Evolutionary conservation across 2,329 filamentous ascomycete species (phyloP).

Genomic region (Beauveria asiatica): DNA sequence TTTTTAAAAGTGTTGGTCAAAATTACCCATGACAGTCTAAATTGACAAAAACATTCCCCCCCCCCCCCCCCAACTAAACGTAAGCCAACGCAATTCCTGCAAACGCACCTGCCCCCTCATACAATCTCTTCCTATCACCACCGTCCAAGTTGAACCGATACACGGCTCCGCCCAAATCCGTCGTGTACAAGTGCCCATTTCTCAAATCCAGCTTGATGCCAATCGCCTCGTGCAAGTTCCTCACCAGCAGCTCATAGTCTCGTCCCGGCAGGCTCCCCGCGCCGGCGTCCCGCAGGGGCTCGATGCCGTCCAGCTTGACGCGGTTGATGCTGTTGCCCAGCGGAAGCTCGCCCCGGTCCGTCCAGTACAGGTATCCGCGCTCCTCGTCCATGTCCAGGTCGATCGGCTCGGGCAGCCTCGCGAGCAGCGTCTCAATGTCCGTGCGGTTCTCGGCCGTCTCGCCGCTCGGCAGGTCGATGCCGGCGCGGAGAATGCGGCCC

Average conservation of each 20-base stretch:
- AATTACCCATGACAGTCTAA: too few species aligned
- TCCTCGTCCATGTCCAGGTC: constrained; percentile 46
- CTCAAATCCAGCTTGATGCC: constrained; percentile 32
- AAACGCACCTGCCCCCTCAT: constrained; percentile 18
- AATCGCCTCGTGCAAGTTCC: constrained; percentile 38
- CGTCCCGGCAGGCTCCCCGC: constrained; percentile 8
- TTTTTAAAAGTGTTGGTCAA: too few species aligned
- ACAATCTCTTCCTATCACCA: constrained; percentile 19
- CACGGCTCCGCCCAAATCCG: constrained; percentile 32
- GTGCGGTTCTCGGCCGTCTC: constrained; percentile 25
- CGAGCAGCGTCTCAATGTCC: constrained; percentile 35
- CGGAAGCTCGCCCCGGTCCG: constrained; percentile 50
- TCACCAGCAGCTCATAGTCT: constrained; percentile 21
- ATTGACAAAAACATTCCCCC: too few species aligned
- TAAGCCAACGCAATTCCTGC: constrained; percentile 17
- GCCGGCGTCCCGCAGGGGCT: background rate
- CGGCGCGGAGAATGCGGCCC: constrained; percentile 45
- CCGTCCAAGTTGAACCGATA: constrained; percentile 28
- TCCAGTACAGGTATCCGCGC: constrained; percentile 45
- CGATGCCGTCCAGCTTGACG: constrained; percentile 1
- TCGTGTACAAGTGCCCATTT: constrained; percentile 28
- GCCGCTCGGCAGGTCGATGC: constrained; percentile 29
- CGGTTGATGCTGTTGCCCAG: constrained; percentile 44
- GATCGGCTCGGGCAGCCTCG: constrained; percentile 44
- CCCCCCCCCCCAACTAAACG: background rate